phyloP scores from a whole-genome alignment of 371 early-diverging fungal species.

The Rhizomucor pusillus region DNA sequence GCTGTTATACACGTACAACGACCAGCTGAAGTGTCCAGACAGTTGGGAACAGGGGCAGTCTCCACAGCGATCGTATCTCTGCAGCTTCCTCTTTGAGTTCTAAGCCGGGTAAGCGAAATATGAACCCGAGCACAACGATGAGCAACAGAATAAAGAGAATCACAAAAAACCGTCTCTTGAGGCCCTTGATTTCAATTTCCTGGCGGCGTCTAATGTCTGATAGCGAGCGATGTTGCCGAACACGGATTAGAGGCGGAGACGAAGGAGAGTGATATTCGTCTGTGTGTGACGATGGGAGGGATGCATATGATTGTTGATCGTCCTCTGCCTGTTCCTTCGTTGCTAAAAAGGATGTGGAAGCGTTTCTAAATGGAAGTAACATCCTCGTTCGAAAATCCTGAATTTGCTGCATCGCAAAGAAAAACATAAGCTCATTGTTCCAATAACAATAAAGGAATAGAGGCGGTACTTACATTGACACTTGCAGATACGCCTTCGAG shows the following conservation, averaged over 20 bases:
- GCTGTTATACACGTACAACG: no score
- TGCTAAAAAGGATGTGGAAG: conserved; percentile 13
- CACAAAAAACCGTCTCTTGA: not conserved
- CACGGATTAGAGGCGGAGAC: no score
- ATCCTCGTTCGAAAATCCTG: conserved; percentile 9
- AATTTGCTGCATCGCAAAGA: conserved; percentile 1
- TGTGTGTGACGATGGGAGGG: conserved; percentile 1
- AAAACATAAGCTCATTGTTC: not conserved
- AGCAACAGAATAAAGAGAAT: conserved; percentile 3
- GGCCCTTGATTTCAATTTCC: not conserved
- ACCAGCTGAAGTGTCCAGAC: no score
- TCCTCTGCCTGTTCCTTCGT: not conserved
- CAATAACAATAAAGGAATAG: not conserved
- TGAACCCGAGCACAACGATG: not conserved
- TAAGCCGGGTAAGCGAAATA: not conserved
- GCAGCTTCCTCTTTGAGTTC: conserved; percentile 1
- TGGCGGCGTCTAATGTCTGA: not conserved
- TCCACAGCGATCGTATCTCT: conserved; percentile 18
- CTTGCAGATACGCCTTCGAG: conserved; percentile 33
- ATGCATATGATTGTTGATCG: conserved; percentile 14
- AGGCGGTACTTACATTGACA: conserved; percentile 40
- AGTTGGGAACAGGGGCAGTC: conserved; percentile 27
- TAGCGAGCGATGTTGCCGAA: not conserved
- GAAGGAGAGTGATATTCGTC: conserved; percentile 4
- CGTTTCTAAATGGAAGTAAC: conserved; percentile 7